Percentiles rank a stretch among this genome's conserved stretches.
These are phyloP conservation scores for Neostapfia colusana DNA, from an alignment of 176 grass and related monocot species.

Conservation along the genomic window DNA sequence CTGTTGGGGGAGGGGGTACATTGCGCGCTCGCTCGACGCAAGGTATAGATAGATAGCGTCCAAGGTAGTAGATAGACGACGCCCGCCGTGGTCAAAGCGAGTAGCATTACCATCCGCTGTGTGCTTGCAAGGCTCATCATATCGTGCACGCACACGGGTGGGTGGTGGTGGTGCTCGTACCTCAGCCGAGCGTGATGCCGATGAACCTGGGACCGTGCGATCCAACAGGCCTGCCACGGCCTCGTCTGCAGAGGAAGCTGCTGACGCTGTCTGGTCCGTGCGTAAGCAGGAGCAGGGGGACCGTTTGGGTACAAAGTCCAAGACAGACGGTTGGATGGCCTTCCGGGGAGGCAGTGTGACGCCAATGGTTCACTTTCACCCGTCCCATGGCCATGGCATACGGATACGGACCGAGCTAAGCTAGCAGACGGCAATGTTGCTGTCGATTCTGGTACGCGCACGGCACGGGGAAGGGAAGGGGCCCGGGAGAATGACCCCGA, in stretches of 20 bases:
- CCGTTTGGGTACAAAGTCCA: background rate
- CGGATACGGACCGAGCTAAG: background rate
- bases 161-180: too few relatives aligned
- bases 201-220: background rate
- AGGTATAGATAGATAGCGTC: background rate
- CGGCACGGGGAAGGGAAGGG: background rate
- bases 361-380: too few relatives aligned
- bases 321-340: background rate
- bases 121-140: too few relatives aligned
- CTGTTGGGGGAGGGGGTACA: too few relatives aligned
- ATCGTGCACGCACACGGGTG: too few relatives aligned
- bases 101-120: too few relatives aligned
- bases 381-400: too few relatives aligned
- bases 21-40: constrained; percentile 14
- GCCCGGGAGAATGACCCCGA: background rate
- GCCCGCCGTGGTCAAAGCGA: too few relatives aligned
- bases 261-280: background rate
- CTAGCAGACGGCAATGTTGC: background rate
- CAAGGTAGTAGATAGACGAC: too few relatives aligned
- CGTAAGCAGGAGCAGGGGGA: too few relatives aligned
- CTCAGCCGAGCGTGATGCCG: too few relatives aligned
- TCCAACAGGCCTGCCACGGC: background rate
- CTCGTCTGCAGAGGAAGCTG: background rate
- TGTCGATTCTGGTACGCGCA: background rate
- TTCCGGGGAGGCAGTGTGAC: constrained; percentile 15